Evolutionary conservation across 2,329 filamentous ascomycete genomes (phyloP).

Genomic region (Aspergillus pseudoterreus): DNA sequence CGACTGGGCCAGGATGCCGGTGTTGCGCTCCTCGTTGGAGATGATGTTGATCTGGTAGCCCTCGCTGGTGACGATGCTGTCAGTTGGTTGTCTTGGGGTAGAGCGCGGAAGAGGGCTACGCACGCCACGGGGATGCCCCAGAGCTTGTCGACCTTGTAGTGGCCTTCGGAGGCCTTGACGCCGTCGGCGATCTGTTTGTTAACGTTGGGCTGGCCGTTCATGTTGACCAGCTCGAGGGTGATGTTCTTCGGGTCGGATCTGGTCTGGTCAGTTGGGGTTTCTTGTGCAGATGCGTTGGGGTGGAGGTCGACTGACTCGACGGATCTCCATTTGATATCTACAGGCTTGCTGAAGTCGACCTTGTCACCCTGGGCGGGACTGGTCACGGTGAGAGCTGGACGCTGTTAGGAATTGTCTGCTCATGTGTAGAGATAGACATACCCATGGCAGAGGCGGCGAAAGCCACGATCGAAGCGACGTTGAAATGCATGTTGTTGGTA

Average conservation of each 20-base stretch:
- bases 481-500: constrained; percentile 25
- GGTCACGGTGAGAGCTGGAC: constrained; percentile 31
- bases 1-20: constrained; percentile 43
- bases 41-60: constrained; percentile 44
- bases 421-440: constrained; percentile 8
- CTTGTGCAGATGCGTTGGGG: background rate
- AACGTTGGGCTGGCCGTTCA: constrained; percentile 28
- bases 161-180: constrained; percentile 32
- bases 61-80: constrained; percentile 14
- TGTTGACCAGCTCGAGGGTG: constrained; percentile 42
- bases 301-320: constrained; percentile 26
- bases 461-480: constrained; percentile 21
- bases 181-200: constrained; percentile 30
- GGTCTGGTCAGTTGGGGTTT: constrained; percentile 1
- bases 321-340: constrained; percentile 38
- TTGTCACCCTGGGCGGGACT: constrained; percentile 28
- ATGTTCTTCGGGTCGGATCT: constrained; percentile 41
- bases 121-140: constrained; percentile 21
- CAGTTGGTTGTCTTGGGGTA: constrained; percentile 4
- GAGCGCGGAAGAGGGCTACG: constrained; percentile 2
- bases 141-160: constrained; percentile 35
- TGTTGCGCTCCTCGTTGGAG: constrained; percentile 29
- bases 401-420: background rate
- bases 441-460: constrained; percentile 29
- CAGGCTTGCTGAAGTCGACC: constrained; percentile 35